A percentile compares a stretch with the other conserved stretches of the same genome.
phyloP scores from a whole-genome alignment of 139 green algal genomes.

The Chlamydomonas sphaeroides region DNA sequence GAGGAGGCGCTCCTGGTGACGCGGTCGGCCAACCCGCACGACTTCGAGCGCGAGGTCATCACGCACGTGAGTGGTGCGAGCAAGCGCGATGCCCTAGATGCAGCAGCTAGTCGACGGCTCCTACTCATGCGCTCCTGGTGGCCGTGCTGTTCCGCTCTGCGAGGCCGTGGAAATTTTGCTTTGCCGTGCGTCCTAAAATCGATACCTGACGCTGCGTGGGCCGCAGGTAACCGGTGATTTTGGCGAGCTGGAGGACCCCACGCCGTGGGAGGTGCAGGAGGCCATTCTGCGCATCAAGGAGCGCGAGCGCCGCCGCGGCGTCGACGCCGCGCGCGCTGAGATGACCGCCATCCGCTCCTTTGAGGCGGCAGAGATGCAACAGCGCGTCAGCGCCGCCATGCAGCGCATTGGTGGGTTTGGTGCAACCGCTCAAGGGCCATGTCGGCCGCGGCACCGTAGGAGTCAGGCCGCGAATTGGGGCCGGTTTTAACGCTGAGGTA shows the following conservation, averaged over 20 bases:
- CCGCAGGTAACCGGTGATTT: constrained; percentile 53
- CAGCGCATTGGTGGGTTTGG: constrained; percentile 59
- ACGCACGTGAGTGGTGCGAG: constrained; percentile 41
- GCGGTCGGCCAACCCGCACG: constrained; percentile 54
- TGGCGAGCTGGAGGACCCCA: constrained; percentile 71
- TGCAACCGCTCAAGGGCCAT: too few relatives aligned
- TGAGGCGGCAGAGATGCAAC: constrained; percentile 66
- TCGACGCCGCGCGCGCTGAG: constrained; percentile 58
- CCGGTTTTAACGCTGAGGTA: not conserved
- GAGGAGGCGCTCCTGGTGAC: constrained; percentile 68
- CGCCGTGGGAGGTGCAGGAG: constrained; percentile 73
- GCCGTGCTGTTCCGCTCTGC: too few relatives aligned
- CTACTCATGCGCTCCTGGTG: not conserved
- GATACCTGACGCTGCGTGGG: too few relatives aligned
- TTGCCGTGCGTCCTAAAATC: too few relatives aligned
- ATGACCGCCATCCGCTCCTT: constrained; percentile 52
- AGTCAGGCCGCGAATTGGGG: too few relatives aligned
- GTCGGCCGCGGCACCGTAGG: too few relatives aligned
- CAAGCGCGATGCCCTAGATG: not conserved
- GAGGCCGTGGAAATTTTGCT: too few relatives aligned
- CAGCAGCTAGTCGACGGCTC: not conserved
- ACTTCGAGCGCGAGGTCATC: constrained; percentile 56
- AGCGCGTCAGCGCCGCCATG: constrained; percentile 63
- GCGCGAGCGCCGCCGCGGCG: constrained; percentile 56
- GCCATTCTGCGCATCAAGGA: constrained; percentile 61